Base-by-base conservation (phyloP, 73 alveolate species). In the Blepharisma japonicum region DNA sequence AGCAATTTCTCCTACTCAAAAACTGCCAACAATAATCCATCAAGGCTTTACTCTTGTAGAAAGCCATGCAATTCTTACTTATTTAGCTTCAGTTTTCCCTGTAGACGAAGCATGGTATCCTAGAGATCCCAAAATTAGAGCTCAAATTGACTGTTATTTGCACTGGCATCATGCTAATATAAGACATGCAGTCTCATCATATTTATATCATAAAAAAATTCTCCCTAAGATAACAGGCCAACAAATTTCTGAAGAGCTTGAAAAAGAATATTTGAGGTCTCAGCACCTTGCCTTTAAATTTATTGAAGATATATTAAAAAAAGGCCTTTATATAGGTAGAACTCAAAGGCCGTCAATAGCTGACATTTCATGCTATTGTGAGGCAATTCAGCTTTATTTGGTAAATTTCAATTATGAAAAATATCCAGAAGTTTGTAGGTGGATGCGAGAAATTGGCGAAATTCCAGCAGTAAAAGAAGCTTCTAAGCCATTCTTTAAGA, bases 41-140 rank as follows among this genome's bases (percentile, higher is more conserved):
- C 86, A 71, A 6, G 86, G 80, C 54, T 87, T 55, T 68, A 45
- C 6, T 6, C 78, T 87, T 6, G 54, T 11, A 18, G 94, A 87
- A 70, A 83, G 90, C 55, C 90, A 82, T 51, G 80, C 94, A 6
- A 87, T 87, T 47, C 9, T 87, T 78, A 77, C 85, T 39, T 87
- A 87, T 55, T 56, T 87, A 47, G 74, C 82, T n/a, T 25, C 23
- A n/a, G 23, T 88, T 5, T 67, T 83, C 51, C 55, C 56, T 25
- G 84, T 70, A 2, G 83, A 71, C 51, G 90, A 83, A 32, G 88
- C 82, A 51, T 87, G 94, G 90, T 87, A 87, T 70, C 94, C 94
- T 4, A 68, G 68, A 48, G 88, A 83, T 56, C 50, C 55, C 4
- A 61, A 61, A 25, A 83, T 77, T 45, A 50, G 88, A 38, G 81